A percentile compares a stretch with the other conserved stretches of the same genome.
phyloP scores from a whole-genome alignment of 2,329 filamentous ascomycete species.

The Trichoderma polysporum region DNA sequence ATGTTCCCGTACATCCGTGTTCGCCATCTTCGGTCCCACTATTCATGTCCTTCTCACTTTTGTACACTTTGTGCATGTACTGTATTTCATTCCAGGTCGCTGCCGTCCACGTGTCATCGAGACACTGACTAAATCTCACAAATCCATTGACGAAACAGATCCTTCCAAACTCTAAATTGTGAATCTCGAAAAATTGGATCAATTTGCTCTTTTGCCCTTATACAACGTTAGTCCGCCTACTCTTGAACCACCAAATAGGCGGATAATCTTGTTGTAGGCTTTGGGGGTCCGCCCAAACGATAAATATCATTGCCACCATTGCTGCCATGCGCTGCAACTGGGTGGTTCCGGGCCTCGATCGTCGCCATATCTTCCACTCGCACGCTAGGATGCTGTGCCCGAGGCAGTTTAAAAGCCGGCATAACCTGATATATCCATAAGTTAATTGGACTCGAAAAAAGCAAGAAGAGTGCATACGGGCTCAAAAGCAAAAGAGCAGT shows the following conservation, averaged over 20 bases:
- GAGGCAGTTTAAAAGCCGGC: slow-evolving; percentile 40
- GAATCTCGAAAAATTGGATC: not conserved
- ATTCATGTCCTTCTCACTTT: not conserved
- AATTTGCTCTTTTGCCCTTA: not conserved
- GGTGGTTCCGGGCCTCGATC: slow-evolving; percentile 33
- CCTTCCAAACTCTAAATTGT: not conserved
- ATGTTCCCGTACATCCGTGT: not conserved
- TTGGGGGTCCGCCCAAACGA: slow-evolving; percentile 45
- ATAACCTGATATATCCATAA: slow-evolving; percentile 34
- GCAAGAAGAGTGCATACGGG: no score
- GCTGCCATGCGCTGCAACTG: slow-evolving; percentile 29
- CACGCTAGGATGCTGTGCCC: slow-evolving; percentile 40
- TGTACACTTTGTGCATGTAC: not conserved
- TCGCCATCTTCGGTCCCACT: not conserved
- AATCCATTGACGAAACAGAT: not conserved
- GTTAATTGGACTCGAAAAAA: no score
- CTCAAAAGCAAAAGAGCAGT: no score
- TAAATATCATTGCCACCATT: slow-evolving; percentile 32
- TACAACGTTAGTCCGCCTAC: not conserved
- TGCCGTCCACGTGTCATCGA: not conserved
- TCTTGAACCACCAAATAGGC: slow-evolving; percentile 30
- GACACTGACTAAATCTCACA: not conserved
- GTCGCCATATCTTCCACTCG: slow-evolving; percentile 42
- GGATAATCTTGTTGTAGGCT: slow-evolving; percentile 41
- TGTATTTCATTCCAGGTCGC: not conserved